Conservation (phyloP, 1,284 basidiomycete genomes). For the Leccinum pachyderme region DNA sequence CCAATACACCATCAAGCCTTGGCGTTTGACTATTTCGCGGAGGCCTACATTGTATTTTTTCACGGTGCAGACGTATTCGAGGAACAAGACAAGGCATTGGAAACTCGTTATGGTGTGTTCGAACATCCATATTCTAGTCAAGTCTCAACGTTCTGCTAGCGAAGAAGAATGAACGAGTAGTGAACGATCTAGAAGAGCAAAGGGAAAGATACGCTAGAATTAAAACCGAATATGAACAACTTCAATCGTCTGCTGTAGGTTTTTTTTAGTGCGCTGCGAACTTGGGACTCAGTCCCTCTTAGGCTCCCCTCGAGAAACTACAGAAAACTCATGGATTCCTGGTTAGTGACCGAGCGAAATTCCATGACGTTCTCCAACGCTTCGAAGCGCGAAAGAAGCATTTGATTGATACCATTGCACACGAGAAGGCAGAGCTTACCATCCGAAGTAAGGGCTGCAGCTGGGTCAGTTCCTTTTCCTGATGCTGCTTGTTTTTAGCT, state of each 20-base stretch:
- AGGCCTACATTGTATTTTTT: conserved; percentile 72
- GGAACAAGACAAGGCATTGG: conserved; percentile 65
- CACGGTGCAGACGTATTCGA: conserved; percentile 70
- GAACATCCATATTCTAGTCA: background rate
- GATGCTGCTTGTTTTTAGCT: conserved; percentile 38
- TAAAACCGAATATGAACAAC: conserved; percentile 53
- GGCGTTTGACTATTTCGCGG: conserved; percentile 70
- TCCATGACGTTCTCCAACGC: conserved; percentile 62
- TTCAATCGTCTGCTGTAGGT: conserved; percentile 58
- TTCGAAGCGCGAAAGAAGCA: conserved; percentile 65
- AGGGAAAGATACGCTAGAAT: conserved; percentile 44
- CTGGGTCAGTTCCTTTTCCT: conserved; percentile 1
- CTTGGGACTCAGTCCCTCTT: conserved; percentile 9
- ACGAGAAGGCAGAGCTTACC: conserved; percentile 61
- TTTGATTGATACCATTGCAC: conserved; percentile 57
- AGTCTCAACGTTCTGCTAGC: conserved; percentile 40
- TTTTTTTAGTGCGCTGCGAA: background rate
- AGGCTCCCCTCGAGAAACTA: conserved; percentile 67
- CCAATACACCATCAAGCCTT: conserved; percentile 71
- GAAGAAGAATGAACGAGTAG: conserved; percentile 62
- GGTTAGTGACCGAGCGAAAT: conserved; percentile 65
- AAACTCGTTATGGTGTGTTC: conserved; percentile 70
- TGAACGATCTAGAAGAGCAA: conserved; percentile 58
- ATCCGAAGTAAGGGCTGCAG: conserved; percentile 41
- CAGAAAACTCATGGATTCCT: conserved; percentile 56